Conservation (phyloP, 257 asterid species). For the Prunella vulgaris region DNA sequence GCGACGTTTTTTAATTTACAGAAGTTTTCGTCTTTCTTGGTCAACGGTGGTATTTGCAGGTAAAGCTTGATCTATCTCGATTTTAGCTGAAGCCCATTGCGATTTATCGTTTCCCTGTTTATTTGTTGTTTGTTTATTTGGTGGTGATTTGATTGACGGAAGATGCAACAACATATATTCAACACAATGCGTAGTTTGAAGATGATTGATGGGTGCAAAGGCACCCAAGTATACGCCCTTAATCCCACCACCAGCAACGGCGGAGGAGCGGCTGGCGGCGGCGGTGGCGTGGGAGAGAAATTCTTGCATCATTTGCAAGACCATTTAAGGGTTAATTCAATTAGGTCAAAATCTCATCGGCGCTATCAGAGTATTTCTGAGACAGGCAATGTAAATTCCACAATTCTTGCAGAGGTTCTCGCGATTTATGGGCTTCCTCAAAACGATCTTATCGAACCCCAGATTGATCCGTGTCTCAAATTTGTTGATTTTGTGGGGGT, state of each 20-base stretch:
- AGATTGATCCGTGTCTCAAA: constrained; percentile 66
- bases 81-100: constrained; percentile 6
- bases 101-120: background rate
- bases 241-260: constrained; percentile 37
- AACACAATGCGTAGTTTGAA: constrained; percentile 78
- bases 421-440: constrained; percentile 75
- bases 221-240: constrained; percentile 50
- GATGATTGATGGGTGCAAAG: constrained; percentile 76
- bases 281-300: constrained; percentile 63
- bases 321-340: constrained; percentile 60
- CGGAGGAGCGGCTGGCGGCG: constrained; percentile 31
- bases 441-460: constrained; percentile 73
- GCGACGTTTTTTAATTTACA: constrained; percentile 24
- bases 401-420: constrained; percentile 49
- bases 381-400: constrained; percentile 30
- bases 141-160: constrained; percentile 30
- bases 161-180: constrained; percentile 75
- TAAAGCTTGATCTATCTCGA: constrained; percentile 20
- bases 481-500: constrained; percentile 59
- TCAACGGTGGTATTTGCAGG: constrained; percentile 73
- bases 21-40: constrained; percentile 9
- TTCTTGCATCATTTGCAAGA: constrained; percentile 70
- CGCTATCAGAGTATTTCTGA: constrained; percentile 46
- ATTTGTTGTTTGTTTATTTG: constrained; percentile 14
- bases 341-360: constrained; percentile 56